Evolutionary conservation across 805 yeast species (phyloP).

Genomic region (Hagleromyces aurorensis): DNA sequence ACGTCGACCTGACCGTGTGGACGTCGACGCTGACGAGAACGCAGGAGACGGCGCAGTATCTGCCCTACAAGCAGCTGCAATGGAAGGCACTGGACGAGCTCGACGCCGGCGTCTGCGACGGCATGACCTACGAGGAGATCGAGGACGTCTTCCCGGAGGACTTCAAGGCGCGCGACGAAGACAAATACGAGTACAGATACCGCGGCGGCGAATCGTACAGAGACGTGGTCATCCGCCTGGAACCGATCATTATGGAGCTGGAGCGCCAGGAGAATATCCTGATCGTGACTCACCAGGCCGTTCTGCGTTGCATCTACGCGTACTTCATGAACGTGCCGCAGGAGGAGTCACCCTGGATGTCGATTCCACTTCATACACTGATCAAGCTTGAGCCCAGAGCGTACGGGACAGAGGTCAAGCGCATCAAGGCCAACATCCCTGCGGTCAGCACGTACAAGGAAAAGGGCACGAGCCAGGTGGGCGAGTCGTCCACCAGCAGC

Average conservation of each 20-base stretch:
- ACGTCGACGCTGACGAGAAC: constrained; percentile 88
- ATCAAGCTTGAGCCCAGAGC: constrained; percentile 95
- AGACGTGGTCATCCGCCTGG: constrained; percentile 89
- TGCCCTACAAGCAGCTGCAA: constrained; percentile 73
- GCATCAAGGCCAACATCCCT: constrained; percentile 93
- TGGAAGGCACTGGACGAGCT: constrained; percentile 98
- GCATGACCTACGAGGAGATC: constrained; percentile 91
- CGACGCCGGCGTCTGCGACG: constrained; percentile 97
- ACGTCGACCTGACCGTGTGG: constrained; percentile 80
- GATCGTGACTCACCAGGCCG: constrained; percentile 97
- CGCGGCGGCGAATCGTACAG: constrained; percentile 96
- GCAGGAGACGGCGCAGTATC: constrained; percentile 78
- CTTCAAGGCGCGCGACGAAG: constrained; percentile 89
- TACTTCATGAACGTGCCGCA: constrained; percentile 98
- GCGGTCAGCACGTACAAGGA: constrained; percentile 96
- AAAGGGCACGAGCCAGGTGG: constrained; percentile 63
- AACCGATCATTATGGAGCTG: constrained; percentile 96
- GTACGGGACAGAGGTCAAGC: constrained; percentile 76
- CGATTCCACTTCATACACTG: constrained; percentile 91
- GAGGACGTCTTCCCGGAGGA: constrained; percentile 84
- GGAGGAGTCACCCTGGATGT: constrained; percentile 98
- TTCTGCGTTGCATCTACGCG: constrained; percentile 90
- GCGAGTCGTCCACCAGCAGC: constrained; percentile 27
- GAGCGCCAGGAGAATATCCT: constrained; percentile 95
- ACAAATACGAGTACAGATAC: constrained; percentile 91